These are phyloP conservation scores for Ogataea pini DNA, from an alignment of 805 yeast species.

Conservation along the genomic window DNA sequence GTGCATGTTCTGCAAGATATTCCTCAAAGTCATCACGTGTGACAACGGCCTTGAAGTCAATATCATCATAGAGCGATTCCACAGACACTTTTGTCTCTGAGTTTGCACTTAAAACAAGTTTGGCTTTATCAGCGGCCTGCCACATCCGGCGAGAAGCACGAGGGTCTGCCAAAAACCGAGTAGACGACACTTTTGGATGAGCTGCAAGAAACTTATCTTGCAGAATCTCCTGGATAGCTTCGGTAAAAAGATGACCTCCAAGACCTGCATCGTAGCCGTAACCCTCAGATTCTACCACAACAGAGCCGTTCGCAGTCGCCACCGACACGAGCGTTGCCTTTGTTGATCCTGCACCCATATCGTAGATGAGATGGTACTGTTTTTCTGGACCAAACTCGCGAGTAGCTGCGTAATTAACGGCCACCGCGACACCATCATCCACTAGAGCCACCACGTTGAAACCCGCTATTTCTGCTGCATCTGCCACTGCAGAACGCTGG, in stretches of 20 bases:
- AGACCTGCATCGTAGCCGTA: constrained; percentile 65
- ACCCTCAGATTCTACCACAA: constrained; percentile 64
- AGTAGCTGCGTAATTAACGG: constrained; percentile 69
- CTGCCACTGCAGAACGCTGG: constrained; percentile 70
- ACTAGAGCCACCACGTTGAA: constrained; percentile 65
- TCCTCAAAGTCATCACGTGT: constrained; percentile 83
- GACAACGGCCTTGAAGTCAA: constrained; percentile 68
- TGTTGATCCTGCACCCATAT: constrained; percentile 91
- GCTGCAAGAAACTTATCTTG: constrained; percentile 55
- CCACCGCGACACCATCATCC: constrained; percentile 92
- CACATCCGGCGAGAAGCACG: constrained; percentile 67
- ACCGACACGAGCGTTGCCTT: constrained; percentile 81
- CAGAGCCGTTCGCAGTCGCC: constrained; percentile 41
- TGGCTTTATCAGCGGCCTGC: constrained; percentile 88
- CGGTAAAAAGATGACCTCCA: constrained; percentile 79
- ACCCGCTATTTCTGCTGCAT: constrained; percentile 72
- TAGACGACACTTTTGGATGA: constrained; percentile 40
- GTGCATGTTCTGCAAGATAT: constrained; percentile 43
- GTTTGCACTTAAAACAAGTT: constrained; percentile 84
- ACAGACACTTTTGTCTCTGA: constrained; percentile 72
- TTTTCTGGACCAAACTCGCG: constrained; percentile 47
- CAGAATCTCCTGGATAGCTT: constrained; percentile 60
- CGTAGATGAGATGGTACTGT: constrained; percentile 73
- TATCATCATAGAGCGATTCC: constrained; percentile 72
- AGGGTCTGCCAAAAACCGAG: constrained; percentile 46